Base-by-base conservation (phyloP, 2,329 filamentous ascomycete genomes). In the Xylariaceae sp. region DNA sequence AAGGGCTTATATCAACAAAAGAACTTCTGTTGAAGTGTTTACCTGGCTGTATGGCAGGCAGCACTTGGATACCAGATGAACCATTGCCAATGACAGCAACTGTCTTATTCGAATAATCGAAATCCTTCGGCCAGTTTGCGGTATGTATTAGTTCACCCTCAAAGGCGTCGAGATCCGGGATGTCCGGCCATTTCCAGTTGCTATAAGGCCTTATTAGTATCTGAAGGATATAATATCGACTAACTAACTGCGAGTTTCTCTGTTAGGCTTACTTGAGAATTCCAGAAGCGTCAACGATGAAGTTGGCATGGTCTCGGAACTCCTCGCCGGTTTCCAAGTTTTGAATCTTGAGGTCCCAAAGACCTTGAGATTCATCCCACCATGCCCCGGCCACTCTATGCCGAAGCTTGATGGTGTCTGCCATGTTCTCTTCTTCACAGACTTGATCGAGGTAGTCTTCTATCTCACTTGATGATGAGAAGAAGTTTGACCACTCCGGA, bases 71-170 rank as follows among this genome's bases (percentile, higher is more conserved):
- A 0, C 80, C 82, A 0, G 80, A 81, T 15, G 81, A 75, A 5
- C 81, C 81, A 55, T 81, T 83, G 7, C 82, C 82, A 53, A 85
- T 82, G n/a, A 85, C 73, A 2, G 77, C 80, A 6, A 84, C 77
- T 0, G 72, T 75, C 67, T 83, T 84, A 60, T 74, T 76, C n/a
- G 73, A 67, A 58, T 76, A 75, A 53, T 82, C 76, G 47, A 82
- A 79, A 15, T 74, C 69, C 35, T 78, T 71, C 1, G 80, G 78
- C 81, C 82, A 85, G 13, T 72, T 72, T 1, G 82, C 81, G 3
- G 78, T 83, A 66, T 85, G 82, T 37, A 84, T 71, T 5, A 82
- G 63, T 1, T 75, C 68, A 7, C 82, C 82, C 49, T 75, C 66
- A 65, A 81, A 85, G 9, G 69, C 66, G 1, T 78, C 65, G 2